Evolutionary conservation across 306 rosid species (phyloP), one percentile per base, ranked within the genome.

Genomic region (Rubus idaeus): DNA sequence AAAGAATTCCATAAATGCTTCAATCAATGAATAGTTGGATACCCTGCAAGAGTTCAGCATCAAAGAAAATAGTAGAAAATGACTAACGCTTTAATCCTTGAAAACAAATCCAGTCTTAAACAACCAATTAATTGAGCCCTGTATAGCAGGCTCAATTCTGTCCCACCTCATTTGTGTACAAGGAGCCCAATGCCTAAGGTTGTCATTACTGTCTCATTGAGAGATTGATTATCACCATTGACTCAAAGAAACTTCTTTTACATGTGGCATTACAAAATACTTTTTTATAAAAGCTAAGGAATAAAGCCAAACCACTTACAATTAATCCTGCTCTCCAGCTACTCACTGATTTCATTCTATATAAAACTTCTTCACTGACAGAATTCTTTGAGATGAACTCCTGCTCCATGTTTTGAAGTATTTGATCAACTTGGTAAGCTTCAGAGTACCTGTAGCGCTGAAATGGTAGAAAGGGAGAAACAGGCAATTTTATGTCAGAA

Each of bases 361-460:
- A 83, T 76, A 88, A 65, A 84, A 81, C 80, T 57, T 84, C 93
- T 68, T 87, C 91, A 75, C 67, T 56, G 75, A 82, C 75, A 80
- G 88, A 82, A 84, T 86, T 85, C 75, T 87, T 86, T 73, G 88
- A 80, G 75, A 83, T 80, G 77, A 74, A 86, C 81, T 84, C 91
- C 81, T 85, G 84, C 84, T 96, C 99, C 75, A 81, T 56, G 64
- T 80, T 91, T 77, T 84, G 86, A 78, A 96, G 94, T 75, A 84
- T 77, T 70, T 74, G 80, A 87, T 96, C 90, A 84, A 93, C 98
- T 80, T 85, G 96, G 82, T 87, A 91, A 37, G 97, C 99, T 81
- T 91, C 93, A 50, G 87, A 81, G 76, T 89, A 93, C 71, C 97
- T 79, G 82, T 87, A 85, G 14, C 98, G 93, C 99, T 96, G 97